Evolutionary conservation across 495 filamentous ascomycete species (phyloP), one percentile per base, ranked within the genome.

Genomic region (Haplographium delicatum): DNA sequence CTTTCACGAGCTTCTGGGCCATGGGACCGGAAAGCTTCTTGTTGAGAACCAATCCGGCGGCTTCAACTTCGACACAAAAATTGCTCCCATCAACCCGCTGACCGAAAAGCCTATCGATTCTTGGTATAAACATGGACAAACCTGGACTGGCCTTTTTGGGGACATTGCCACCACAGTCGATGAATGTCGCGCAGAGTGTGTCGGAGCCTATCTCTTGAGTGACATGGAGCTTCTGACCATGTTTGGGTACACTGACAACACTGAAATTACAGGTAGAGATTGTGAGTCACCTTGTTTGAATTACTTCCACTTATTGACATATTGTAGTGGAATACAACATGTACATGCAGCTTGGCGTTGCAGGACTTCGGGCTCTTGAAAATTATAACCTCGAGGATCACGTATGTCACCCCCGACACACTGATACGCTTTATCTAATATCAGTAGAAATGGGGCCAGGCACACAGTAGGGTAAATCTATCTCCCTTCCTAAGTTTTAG

Each of bases 41-140:
- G 45, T 56, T 28, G 61, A 69, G 46, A 58, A 55, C 3, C 43
- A 51, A 10, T 30, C 47, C n/a, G 63, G 63, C 20, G 62, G 41
- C n/a, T 74, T 65, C 60, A 75, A 77, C 49, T 75, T 78, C 51
- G 69, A 76, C 46, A 47, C 44, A 11, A 19, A 59, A 9, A 68
- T 57, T 38, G 70, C 68, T 0, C 74, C 73, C 4, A 50, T 73
- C 24, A 73, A 59, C 43, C 70, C 71, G 15, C 44, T 77, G 1
- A 69, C 65, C n/a, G 58, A 60, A 10, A 54, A 66, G 38, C 64
- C 73, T 3, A 70, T 76, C 27, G 53, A 48, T 3, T 59, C 57
- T 19, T 77, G 71, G 70, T 77, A 79, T 48, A 61, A 58, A 26
- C 65, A 65, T 25, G 74, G 74, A 0, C 65, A 76, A 50, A 77